Base-by-base conservation (phyloP, 768 basidiomycete species). In the Agrocybe praecox region DNA sequence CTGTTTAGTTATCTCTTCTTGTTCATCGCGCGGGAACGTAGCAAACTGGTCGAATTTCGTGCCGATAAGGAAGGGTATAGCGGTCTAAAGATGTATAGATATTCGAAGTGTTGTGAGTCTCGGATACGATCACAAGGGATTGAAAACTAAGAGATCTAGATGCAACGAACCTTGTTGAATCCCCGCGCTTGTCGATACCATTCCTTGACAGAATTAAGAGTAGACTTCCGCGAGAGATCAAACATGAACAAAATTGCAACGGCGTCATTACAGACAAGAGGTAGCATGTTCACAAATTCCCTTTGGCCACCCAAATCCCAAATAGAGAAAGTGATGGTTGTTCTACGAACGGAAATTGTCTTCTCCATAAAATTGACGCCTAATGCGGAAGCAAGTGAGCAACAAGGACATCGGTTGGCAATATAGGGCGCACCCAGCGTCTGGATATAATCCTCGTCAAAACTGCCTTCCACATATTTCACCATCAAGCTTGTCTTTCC, bases 281-380 rank as follows among this genome's bases (percentile, higher is more conserved):
- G 96, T 33, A 98, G 79, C 96, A 98, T 98, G 76, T 96, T 96
- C 63, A 99, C 97, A 73, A 99, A 99, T 74, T 99, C 97, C 52
- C 96, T 84, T 72, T 99, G 96, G 47, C 94, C 95, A 62, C 95
- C 95, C 55, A 97, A 78, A 80, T 97, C 95, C 96, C 97, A 99
- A 74, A 98, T 97, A 62, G 96, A 98, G 78, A 99, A 98, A 2
- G 96, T 98, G 74, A 99, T 98, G 54, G 96, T 97, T 56, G 97
- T 98, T 73, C 96, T 89, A 64, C 97, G 88, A 64, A 99, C 96
- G 54, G 92, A 91, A 67, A 99, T 98, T 15, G 96, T 97, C 82
- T 99, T 99, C 80, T 99, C 96, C 97, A 98, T 98, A 75, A 98
- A 98, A 76, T 98, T 98, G 78, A 98, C 95, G 80, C 96, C 93